phyloP scores from a whole-genome alignment of 352 stramenopile species.

The Phytophthora megakarya region DNA sequence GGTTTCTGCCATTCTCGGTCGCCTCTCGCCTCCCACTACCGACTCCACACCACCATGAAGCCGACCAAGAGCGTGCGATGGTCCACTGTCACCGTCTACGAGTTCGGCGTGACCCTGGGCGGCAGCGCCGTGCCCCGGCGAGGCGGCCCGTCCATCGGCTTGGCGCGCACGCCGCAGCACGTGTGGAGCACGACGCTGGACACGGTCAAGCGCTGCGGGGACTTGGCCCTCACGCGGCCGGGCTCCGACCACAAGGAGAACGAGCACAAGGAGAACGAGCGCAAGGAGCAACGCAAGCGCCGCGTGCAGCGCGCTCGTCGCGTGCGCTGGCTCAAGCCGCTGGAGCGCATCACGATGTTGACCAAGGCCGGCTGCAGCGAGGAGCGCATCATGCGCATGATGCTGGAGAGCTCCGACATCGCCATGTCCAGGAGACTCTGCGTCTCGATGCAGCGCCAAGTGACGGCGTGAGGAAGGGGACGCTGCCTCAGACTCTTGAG shows the following conservation, averaged over 20 bases:
- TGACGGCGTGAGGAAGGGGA: too few species aligned
- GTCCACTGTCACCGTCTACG: conserved; percentile 68
- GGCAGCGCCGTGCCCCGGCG: conserved; percentile 55
- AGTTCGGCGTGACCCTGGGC: conserved; percentile 62
- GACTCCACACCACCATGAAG: conserved; percentile 11
- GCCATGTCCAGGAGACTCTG: conserved; percentile 49
- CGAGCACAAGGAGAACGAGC: conserved; percentile 16
- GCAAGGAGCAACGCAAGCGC: conserved; percentile 17
- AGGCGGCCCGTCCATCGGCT: conserved; percentile 53
- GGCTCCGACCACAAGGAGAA: not conserved
- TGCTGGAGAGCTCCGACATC: conserved; percentile 72
- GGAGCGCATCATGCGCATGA: conserved; percentile 69
- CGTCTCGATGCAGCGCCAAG: too few species aligned
- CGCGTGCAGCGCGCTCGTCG: conserved; percentile 17
- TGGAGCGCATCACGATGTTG: conserved; percentile 65
- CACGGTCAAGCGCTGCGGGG: conserved; percentile 32
- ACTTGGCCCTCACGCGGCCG: conserved; percentile 26
- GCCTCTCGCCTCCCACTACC: not conserved
- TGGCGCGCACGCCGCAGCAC: conserved; percentile 43
- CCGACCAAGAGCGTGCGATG: conserved; percentile 53
- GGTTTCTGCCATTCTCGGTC: conserved; percentile 10
- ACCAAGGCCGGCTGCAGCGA: conserved; percentile 70
- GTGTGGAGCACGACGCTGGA: conserved; percentile 60
- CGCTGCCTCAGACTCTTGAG: too few species aligned
- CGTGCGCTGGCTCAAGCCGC: conserved; percentile 68